A percentile compares a stretch with the other conserved stretches of the same genome.
Evolutionary conservation across 1,284 basidiomycete species (phyloP).

Genomic region (Pascua guehoae): DNA sequence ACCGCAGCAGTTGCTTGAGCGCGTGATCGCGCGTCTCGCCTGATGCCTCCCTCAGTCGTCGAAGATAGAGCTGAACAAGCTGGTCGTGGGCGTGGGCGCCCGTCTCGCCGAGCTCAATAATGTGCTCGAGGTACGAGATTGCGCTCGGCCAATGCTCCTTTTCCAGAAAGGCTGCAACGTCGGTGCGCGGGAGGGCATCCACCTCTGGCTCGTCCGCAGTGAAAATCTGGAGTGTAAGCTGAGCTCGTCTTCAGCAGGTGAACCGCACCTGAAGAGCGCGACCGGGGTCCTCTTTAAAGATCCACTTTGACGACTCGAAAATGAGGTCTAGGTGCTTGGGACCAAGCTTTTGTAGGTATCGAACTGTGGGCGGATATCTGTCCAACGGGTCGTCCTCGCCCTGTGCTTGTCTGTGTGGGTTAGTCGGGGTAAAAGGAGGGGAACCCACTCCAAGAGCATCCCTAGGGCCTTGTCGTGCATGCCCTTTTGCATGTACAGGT

Average conservation of each 20-base stretch:
- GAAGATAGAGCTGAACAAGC: slow-evolving; percentile 76
- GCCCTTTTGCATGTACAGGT: slow-evolving; percentile 88
- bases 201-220: slow-evolving; percentile 78
- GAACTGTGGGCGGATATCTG: slow-evolving; percentile 76
- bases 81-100: slow-evolving; percentile 75
- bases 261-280: slow-evolving; percentile 68
- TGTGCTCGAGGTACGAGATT: slow-evolving; percentile 77
- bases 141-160: slow-evolving; percentile 64
- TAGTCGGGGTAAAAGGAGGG: not conserved
- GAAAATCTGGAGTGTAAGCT: slow-evolving; percentile 66
- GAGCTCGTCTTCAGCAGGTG: not conserved
- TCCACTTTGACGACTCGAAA: slow-evolving; percentile 76
- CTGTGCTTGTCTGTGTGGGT: slow-evolving; percentile 62
- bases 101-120: slow-evolving; percentile 73
- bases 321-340: slow-evolving; percentile 73
- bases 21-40: slow-evolving; percentile 52
- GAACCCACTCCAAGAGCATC: slow-evolving; percentile 70
- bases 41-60: slow-evolving; percentile 49
- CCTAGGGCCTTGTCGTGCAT: slow-evolving; percentile 88
- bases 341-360: slow-evolving; percentile 87
- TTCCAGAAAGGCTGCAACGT: slow-evolving; percentile 75
- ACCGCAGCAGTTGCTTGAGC: slow-evolving; percentile 57
- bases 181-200: slow-evolving; percentile 68
- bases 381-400: slow-evolving; percentile 74
- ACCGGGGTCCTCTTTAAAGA: slow-evolving; percentile 67